Evolutionary conservation across 2,329 filamentous ascomycete genomes (phyloP), one percentile per base, ranked within the genome.

Genomic region (Trichoderma sp.): DNA sequence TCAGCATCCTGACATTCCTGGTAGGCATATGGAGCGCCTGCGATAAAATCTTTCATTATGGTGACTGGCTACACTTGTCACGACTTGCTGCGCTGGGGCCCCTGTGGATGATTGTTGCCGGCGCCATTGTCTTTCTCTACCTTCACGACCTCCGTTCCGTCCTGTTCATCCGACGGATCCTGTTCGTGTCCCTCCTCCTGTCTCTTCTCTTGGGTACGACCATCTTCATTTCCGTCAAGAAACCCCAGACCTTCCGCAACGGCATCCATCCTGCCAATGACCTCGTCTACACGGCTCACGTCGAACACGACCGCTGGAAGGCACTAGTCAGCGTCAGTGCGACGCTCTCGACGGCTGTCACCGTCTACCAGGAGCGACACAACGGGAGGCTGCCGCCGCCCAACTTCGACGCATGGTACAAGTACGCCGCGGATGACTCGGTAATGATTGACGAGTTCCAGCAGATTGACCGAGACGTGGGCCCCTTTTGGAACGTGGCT

Each of bases 341-440:
- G 12, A 83, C 77, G 14, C 72, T 85, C 3, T 74, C 74, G 0
- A 74, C 81, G 9, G 84, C 83, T 0, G 78, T 81, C 4, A 71
- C 74, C 5, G 78, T 83, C 63, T 87, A 87, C 69, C 77, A 78
- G 55, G 79, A 83, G 55, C 78, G 81, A 5, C 80, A 86, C 66
- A 70, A 90, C 70, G 86, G 87, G 15, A 85, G 92, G 66, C 80
- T 86, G 30, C 92, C 93, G 17, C 93, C 93, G 12, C 90, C 89
- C 1, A 85, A 90, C 66, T 97, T 96, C 71, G 90, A 93, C 71
- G 87, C 88, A 69, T 97, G 93, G 93, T 96, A 89, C 73, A 83
- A 89, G 21, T 92, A 91, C 72, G 91, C 92, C 5, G 91, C 92
- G 5, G 85, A 84, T 67, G 80, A 84, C n/a, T 90, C 93, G 0